A percentile compares a stretch with the other conserved stretches of the same genome.
Evolutionary conservation across 441 rosid species (phyloP).

Genomic region (Gossypium trilobum): DNA sequence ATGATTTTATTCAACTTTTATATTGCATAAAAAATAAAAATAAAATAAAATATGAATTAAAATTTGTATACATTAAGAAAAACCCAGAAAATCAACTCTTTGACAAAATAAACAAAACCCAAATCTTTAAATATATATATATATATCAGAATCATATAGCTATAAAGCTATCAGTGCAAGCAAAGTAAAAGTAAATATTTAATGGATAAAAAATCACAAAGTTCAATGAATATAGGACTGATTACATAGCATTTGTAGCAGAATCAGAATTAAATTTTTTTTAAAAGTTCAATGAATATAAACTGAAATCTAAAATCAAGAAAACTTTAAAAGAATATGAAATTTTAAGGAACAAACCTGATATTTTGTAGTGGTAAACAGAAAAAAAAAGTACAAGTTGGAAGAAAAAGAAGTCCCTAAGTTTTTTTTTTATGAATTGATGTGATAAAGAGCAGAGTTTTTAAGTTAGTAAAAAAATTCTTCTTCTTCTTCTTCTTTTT

Average conservation of each 20-base stretch:
- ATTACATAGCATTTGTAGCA: too few relatives aligned
- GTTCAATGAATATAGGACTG: not conserved
- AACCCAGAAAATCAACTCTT: not conserved
- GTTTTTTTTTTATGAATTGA: not conserved
- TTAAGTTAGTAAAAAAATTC: not conserved
- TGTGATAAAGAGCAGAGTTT: not conserved
- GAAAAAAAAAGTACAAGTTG: not conserved
- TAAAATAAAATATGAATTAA: not conserved
- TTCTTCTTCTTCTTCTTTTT: too few relatives aligned
- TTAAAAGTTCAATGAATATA: not conserved
- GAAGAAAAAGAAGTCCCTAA: not conserved
- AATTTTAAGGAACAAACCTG: slow-evolving; percentile 3
- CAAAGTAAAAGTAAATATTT: not conserved
- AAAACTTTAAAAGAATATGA: not conserved
- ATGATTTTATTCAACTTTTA: not conserved
- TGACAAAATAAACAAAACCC: not conserved
- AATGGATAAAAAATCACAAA: not conserved
- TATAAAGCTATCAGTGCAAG: not conserved
- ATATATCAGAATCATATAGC: not conserved
- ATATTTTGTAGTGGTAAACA: not conserved
- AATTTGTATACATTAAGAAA: not conserved
- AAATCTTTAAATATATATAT: not conserved
- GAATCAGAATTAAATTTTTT: too few relatives aligned
- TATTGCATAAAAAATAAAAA: not conserved
- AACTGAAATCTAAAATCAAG: not conserved